Base-by-base conservation (phyloP, 108 stramenopile genomes). In the Cafeteria roenbergensis region DNA sequence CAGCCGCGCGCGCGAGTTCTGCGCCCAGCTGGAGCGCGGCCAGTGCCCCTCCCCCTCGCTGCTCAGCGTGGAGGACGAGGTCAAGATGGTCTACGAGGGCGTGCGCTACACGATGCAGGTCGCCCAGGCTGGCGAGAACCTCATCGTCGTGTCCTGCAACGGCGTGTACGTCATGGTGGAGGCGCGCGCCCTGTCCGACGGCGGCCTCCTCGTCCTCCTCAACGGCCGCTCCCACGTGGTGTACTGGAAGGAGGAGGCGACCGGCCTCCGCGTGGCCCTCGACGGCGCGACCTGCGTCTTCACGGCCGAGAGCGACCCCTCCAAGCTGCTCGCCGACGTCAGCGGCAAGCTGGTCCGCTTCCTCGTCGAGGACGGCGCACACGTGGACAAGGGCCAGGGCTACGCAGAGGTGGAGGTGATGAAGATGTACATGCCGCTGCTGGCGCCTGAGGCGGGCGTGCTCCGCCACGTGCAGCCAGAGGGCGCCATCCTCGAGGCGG, bases 401-500 rank as follows among this genome's bases (percentile, higher is more conserved):
- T 99, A 92, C 67, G 91, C 86, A 37, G 94, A 99, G 78, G 88
- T 99, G 34, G 97, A 99, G 76, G 97, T 95, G 26, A 99, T 99
- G 97, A 99, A 99, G 76, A 99, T 99, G 97, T 95, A 93, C 85
- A 90, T 99, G 93, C 92, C 92, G n/a, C 86, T 99, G 30, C 81
- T 79, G 67, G 94, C 93, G 0, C 89, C 84, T 54, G 97, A 96
- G 74, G 57, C 88, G 29, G 97, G 97, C 34, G 57, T 66, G 28
- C 68, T 93, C 29, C 71, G 33, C 8, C 32, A 89, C 38, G 89
- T 51, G 65, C 27, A 55, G 73, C 29, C 75, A 26, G 62, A 79
- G 55, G 97, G 97, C 31, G 91, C 92, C 33, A 72, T 92, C 34
- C 63, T 99, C 9, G 70, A 83, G 37, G 80, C 94, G 2, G 97